Percentiles rank a stretch among this genome's conserved stretches.
Evolutionary conservation across 2,329 filamentous ascomycete genomes (phyloP).

Genomic region (Aureobasidium sp.): DNA sequence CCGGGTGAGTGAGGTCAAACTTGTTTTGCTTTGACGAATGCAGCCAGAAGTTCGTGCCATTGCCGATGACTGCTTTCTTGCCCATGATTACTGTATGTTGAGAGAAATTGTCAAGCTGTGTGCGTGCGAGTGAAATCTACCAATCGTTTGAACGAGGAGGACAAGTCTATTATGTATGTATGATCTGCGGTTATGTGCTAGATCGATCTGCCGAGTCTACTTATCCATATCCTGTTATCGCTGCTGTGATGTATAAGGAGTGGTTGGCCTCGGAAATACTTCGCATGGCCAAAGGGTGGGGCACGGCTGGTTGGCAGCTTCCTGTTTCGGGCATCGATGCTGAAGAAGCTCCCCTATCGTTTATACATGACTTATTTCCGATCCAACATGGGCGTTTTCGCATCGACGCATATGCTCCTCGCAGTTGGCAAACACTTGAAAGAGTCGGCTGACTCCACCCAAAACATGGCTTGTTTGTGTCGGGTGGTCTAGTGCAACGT

Average conservation of each 20-base stretch:
- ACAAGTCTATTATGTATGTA: too few species aligned
- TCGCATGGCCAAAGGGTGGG: background rate
- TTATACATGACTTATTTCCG: too few species aligned
- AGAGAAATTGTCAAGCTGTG: background rate
- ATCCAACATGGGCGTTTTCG: too few species aligned
- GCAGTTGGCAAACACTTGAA: too few species aligned
- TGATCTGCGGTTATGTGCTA: too few species aligned
- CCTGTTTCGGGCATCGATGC: background rate
- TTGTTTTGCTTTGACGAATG: slow-evolving; percentile 34
- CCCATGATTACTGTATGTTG: background rate
- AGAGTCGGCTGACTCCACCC: too few species aligned
- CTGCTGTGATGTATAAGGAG: background rate
- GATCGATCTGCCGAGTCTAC: too few species aligned
- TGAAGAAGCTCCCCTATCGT: background rate
- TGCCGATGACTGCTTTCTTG: slow-evolving; percentile 36
- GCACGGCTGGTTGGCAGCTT: background rate
- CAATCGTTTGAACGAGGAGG: too few species aligned
- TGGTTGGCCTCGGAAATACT: background rate
- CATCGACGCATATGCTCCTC: too few species aligned
- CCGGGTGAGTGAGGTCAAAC: slow-evolving; percentile 42
- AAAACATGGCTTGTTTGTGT: too few species aligned
- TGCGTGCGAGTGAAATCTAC: too few species aligned
- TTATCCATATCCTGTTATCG: slow-evolving; percentile 7
- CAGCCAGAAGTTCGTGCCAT: slow-evolving; percentile 39
- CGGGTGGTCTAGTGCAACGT: too few species aligned